Percentiles rank a stretch among this genome's conserved stretches.
Evolutionary conservation across 1,284 basidiomycete genomes (phyloP).

Genomic region (Naganishia sp.): DNA sequence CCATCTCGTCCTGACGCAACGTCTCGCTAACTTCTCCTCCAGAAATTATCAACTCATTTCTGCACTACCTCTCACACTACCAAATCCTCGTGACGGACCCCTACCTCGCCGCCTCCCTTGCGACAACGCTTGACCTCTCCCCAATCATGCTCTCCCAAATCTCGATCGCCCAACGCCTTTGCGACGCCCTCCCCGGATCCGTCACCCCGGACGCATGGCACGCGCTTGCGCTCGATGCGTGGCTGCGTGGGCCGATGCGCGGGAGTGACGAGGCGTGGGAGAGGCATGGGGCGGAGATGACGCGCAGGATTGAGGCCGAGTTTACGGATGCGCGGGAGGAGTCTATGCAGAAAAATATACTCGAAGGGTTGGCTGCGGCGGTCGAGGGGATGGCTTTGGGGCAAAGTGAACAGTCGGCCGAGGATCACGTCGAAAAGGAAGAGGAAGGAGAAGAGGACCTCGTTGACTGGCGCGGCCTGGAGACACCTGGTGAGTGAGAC

Average conservation of each 20-base stretch:
- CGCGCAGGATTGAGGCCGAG: slow-evolving; percentile 4
- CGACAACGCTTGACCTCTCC: neutral
- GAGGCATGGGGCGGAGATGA: slow-evolving; percentile 9
- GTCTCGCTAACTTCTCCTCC: neutral
- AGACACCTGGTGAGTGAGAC: neutral
- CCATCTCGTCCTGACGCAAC: neutral
- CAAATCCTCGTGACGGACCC: slow-evolving; percentile 1
- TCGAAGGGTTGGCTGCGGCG: slow-evolving; percentile 9
- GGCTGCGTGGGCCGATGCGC: slow-evolving; percentile 1
- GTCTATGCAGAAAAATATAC: slow-evolving; percentile 21
- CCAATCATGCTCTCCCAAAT: slow-evolving; percentile 3
- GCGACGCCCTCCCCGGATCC: slow-evolving; percentile 4
- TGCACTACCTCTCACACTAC: slow-evolving; percentile 22
- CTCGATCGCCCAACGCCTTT: slow-evolving; percentile 8
- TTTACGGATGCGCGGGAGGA: slow-evolving; percentile 18
- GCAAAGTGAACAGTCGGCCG: neutral
- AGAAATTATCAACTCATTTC: slow-evolving; percentile 23
- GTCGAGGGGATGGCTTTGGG: neutral
- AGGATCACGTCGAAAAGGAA: neutral
- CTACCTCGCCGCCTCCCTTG: slow-evolving; percentile 4
- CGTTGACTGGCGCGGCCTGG: neutral
- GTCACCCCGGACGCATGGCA: slow-evolving; percentile 7
- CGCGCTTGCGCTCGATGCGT: neutral
- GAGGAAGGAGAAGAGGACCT: neutral
- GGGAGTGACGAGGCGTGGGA: neutral